Evolutionary conservation across 441 rosid genomes (phyloP).

Genomic region (Rhodomyrtus psidioides): DNA sequence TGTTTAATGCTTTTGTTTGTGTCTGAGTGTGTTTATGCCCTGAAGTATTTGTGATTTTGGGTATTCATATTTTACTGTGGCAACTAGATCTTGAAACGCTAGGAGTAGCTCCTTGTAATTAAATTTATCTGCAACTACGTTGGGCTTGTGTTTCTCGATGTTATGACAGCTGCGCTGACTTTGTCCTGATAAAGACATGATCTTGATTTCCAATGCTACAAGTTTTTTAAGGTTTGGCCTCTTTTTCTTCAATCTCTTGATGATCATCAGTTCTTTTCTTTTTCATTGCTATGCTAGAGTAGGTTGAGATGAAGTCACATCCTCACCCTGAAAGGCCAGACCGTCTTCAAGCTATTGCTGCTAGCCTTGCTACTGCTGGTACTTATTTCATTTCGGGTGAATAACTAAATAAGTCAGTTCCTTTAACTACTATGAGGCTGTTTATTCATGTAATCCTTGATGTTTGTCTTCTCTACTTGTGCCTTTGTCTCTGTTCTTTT

Average conservation of each 20-base stretch:
- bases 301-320: constrained; percentile 79
- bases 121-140: background rate
- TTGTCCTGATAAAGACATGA: background rate
- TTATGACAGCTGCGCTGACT: background rate
- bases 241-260: background rate
- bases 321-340: constrained; percentile 99
- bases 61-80: background rate
- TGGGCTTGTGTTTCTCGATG: background rate
- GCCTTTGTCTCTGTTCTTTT: background rate
- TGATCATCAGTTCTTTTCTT: constrained; percentile 17
- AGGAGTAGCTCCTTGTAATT: background rate
- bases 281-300: constrained; percentile 30
- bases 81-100: background rate
- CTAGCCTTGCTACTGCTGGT: constrained; percentile 96
- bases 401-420: background rate
- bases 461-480: background rate
- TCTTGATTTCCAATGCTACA: background rate
- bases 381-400: constrained; percentile 1
- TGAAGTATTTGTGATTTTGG: background rate
- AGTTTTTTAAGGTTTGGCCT: background rate
- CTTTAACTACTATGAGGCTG: background rate
- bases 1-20: background rate
- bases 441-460: background rate
- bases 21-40: background rate
- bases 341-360: constrained; percentile 94